Percentiles rank a stretch among this genome's conserved stretches.
These are phyloP conservation scores for Elsinoe perseae DNA, from an alignment of 2,329 filamentous ascomycete species.

Conservation along the genomic window DNA sequence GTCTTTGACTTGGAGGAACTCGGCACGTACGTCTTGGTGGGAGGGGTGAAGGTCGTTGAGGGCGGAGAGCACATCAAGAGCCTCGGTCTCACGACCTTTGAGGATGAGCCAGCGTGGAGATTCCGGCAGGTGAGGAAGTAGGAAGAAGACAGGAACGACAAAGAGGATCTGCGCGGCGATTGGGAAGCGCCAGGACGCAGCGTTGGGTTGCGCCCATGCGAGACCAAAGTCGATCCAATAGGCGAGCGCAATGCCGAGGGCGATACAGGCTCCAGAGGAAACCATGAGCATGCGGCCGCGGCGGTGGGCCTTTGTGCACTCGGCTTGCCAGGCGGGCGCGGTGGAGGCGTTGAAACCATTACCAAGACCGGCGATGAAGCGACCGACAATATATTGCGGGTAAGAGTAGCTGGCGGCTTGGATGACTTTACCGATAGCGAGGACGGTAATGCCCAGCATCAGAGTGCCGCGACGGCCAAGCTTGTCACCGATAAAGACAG, in stretches of 20 bases:
- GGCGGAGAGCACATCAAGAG: slow-evolving; percentile 28
- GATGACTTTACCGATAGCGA: slow-evolving; percentile 52
- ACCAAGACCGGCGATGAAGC: slow-evolving; percentile 42
- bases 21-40: slow-evolving; percentile 24
- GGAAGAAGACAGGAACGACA: slow-evolving; percentile 21
- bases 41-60: slow-evolving; percentile 33
- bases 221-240: slow-evolving; percentile 34
- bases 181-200: slow-evolving; percentile 27
- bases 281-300: slow-evolving; percentile 43
- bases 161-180: slow-evolving; percentile 28
- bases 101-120: slow-evolving; percentile 32
- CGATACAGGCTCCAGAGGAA: slow-evolving; percentile 40
- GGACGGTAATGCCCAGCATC: slow-evolving; percentile 52
- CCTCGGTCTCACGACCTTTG: slow-evolving; percentile 29
- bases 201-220: slow-evolving; percentile 25
- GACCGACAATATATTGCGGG: slow-evolving; percentile 40
- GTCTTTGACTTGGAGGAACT: slow-evolving; percentile 29
- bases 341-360: slow-evolving; percentile 36
- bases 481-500: slow-evolving; percentile 47
- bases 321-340: slow-evolving; percentile 42
- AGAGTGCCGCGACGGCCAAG: slow-evolving; percentile 52
- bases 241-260: slow-evolving; percentile 37
- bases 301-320: slow-evolving; percentile 40
- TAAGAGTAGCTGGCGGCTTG: slow-evolving; percentile 46
- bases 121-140: slow-evolving; percentile 26